phyloP scores from a whole-genome alignment of 129 eudicot species.

The Calendula officinalis region DNA sequence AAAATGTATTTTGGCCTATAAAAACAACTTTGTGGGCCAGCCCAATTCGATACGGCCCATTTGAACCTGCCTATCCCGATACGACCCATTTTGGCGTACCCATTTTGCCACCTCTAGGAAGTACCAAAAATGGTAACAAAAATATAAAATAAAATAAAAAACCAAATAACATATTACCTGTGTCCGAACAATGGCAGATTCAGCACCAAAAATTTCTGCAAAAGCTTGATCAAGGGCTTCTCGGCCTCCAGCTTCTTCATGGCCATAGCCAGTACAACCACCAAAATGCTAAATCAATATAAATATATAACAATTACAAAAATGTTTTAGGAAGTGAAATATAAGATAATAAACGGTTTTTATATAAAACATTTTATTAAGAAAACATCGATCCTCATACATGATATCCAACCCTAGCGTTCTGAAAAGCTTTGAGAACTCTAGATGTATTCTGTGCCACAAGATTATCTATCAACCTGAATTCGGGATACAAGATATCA shows the following conservation, averaged over 20 bases:
- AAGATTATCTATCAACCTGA: slow-evolving; percentile 74
- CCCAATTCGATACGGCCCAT: too few species aligned
- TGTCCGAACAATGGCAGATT: slow-evolving; percentile 87
- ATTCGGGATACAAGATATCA: slow-evolving; percentile 63
- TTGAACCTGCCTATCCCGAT: too few species aligned
- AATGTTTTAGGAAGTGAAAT: slow-evolving; percentile 6
- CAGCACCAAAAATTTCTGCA: slow-evolving; percentile 97
- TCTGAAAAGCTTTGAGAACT: slow-evolving; percentile 87
- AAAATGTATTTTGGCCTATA: too few species aligned
- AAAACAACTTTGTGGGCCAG: too few species aligned
- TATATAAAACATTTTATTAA: not conserved
- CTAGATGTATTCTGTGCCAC: slow-evolving; percentile 78
- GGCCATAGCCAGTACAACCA: slow-evolving; percentile 98
- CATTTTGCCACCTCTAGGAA: too few species aligned
- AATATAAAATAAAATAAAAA: not conserved
- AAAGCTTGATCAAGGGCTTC: slow-evolving; percentile 92
- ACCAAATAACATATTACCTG: slow-evolving; percentile 49
- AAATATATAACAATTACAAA: not conserved
- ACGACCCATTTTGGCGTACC: too few species aligned
- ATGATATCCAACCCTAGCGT: slow-evolving; percentile 92
- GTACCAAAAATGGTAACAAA: not conserved
- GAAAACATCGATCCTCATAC: slow-evolving; percentile 37
- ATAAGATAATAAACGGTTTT: not conserved
- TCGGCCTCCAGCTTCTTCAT: slow-evolving; percentile 98
- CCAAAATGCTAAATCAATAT: slow-evolving; percentile 67